phyloP scores from a whole-genome alignment of 352 stramenopile species.

The Phytophthora agathidicida region DNA sequence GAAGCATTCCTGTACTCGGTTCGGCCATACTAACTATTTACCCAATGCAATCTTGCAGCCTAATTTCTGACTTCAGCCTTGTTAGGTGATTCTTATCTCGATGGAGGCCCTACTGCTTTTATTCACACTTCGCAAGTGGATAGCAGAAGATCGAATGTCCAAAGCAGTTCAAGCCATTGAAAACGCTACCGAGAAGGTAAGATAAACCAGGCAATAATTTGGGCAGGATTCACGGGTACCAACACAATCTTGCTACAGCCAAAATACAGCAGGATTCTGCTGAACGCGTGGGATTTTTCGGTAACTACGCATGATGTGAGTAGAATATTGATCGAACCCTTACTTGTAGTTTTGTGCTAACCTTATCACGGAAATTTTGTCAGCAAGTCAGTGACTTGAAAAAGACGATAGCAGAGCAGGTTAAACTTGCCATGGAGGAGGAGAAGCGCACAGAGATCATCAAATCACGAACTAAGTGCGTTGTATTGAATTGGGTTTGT shows the following conservation, averaged over 20 bases:
- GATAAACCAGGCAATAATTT: too few species aligned
- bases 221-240: not conserved
- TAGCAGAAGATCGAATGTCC: constrained; percentile 65
- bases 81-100: constrained; percentile 47
- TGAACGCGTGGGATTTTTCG: constrained; percentile 83
- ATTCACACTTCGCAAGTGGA: constrained; percentile 73
- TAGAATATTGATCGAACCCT: not conserved
- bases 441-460: constrained; percentile 59
- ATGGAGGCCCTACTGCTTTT: constrained; percentile 62
- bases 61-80: constrained; percentile 2
- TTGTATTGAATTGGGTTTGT: too few species aligned
- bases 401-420: constrained; percentile 63
- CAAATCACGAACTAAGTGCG: constrained; percentile 53
- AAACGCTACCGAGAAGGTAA: constrained; percentile 45
- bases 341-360: constrained; percentile 1
- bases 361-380: not conserved
- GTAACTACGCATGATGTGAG: constrained; percentile 47
- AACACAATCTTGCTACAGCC: constrained; percentile 32
- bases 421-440: constrained; percentile 63
- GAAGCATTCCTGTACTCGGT: constrained; percentile 70
- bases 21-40: not conserved
- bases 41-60: not conserved
- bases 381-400: constrained; percentile 66
- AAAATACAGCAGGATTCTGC: constrained; percentile 61
- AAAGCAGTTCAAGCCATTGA: constrained; percentile 67